Evolutionary conservation across 164 flowering plant species (phyloP).

Genomic region (Vitis riparia): DNA sequence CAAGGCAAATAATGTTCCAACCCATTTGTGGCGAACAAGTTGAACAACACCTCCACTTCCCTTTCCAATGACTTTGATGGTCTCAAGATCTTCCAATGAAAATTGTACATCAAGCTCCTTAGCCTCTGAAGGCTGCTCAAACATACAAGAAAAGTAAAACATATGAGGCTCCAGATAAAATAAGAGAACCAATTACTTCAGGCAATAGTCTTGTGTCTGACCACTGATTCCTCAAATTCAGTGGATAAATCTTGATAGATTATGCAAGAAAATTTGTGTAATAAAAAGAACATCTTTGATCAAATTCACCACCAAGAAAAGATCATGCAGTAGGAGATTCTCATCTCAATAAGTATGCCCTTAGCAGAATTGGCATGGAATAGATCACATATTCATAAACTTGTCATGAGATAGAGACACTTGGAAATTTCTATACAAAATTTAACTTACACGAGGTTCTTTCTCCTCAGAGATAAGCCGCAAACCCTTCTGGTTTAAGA

Average conservation of each 20-base stretch:
- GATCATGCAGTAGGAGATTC: too few relatives aligned
- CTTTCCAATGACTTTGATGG: conserved; percentile 94
- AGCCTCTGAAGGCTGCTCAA: conserved; percentile 59
- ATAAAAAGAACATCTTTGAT: too few relatives aligned
- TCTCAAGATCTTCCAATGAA: conserved; percentile 88
- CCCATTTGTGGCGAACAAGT: conserved; percentile 97
- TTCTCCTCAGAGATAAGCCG: conserved; percentile 75
- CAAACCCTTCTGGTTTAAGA: conserved; percentile 85
- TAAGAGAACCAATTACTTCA: not conserved
- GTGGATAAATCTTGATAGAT: not conserved
- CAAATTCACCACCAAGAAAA: too few relatives aligned
- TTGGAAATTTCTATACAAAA: not conserved
- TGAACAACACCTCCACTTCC: conserved; percentile 99
- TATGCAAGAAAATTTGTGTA: not conserved
- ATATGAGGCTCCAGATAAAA: not conserved
- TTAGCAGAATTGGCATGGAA: too few relatives aligned
- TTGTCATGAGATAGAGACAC: too few relatives aligned
- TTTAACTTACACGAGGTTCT: conserved; percentile 52
- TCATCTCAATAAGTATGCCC: too few relatives aligned
- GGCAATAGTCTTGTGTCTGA: too few relatives aligned
- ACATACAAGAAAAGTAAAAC: conserved; percentile 11
- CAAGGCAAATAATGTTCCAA: conserved; percentile 72
- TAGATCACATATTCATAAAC: too few relatives aligned
- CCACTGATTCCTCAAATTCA: too few relatives aligned
- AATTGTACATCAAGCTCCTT: conserved; percentile 77